Conservation (phyloP, 169 alveolate species). For the Prorocentrum cordatum region DNA sequence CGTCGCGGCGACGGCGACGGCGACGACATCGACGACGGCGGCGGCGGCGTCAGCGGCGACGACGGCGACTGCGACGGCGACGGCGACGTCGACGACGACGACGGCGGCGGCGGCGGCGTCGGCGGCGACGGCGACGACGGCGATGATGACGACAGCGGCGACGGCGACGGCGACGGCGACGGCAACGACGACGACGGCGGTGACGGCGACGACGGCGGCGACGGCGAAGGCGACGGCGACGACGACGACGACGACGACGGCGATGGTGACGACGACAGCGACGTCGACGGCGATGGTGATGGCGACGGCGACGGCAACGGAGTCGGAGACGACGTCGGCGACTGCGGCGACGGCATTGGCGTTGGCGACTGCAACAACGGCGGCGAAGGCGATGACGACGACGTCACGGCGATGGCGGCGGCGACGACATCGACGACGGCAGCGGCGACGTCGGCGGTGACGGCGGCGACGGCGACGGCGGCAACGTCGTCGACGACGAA, state of each 20-base stretch:
- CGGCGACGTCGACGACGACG: neutral
- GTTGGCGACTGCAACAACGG: neutral
- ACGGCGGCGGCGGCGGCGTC: neutral
- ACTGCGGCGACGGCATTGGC: neutral
- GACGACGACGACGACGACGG: neutral
- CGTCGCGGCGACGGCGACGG: neutral
- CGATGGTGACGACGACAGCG: neutral
- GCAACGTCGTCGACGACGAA: neutral
- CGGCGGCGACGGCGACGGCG: neutral
- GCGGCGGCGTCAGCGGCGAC: neutral
- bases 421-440: neutral
- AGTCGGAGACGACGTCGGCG: no score
- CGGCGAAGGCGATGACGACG: neutral
- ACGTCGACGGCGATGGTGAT: neutral
- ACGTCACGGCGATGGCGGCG: neutral
- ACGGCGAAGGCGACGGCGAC: neutral
- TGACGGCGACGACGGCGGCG: neutral
- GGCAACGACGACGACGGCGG: neutral
- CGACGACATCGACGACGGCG: neutral
- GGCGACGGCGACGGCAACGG: neutral
- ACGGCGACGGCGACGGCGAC: neutral
- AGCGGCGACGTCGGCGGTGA: neutral
- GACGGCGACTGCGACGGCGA: neutral
- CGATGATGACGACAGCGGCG: neutral
- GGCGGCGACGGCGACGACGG: neutral